Conservation (phyloP, 1,284 basidiomycete species). For the Ganoderma lingzhi region DNA sequence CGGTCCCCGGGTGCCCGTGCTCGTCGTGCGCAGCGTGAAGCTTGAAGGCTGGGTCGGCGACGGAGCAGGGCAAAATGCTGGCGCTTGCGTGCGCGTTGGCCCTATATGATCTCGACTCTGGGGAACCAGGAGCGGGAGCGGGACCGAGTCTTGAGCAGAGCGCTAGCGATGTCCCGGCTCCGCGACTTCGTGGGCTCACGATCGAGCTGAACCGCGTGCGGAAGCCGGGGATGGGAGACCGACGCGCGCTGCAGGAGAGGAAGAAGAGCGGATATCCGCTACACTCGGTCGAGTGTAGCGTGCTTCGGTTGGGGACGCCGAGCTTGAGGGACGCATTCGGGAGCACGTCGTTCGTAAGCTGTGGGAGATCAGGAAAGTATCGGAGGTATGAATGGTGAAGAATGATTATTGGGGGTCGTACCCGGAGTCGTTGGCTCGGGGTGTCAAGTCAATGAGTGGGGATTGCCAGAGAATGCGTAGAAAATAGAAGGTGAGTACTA, state of each 20-base stretch:
- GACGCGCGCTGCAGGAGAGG: background rate
- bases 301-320: background rate
- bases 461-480: background rate
- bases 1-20: background rate
- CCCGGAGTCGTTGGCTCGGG: background rate
- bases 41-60: background rate
- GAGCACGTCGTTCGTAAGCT: background rate
- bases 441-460: background rate
- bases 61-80: background rate
- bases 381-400: background rate
- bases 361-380: background rate
- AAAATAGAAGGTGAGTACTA: background rate
- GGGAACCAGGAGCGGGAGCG: too few relatives aligned
- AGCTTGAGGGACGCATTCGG: background rate
- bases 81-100: background rate
- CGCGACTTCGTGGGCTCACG: background rate
- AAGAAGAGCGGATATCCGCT: background rate
- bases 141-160: too few relatives aligned
- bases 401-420: background rate
- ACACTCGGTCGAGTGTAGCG: background rate
- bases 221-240: background rate
- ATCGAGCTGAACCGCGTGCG: constrained; percentile 1
- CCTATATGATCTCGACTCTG: background rate
- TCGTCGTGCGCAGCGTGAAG: background rate
- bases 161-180: too few relatives aligned